Percentiles rank a stretch among this genome's conserved stretches.
phyloP scores from a whole-genome alignment of 768 basidiomycete species.

The Panellus pusillus region DNA sequence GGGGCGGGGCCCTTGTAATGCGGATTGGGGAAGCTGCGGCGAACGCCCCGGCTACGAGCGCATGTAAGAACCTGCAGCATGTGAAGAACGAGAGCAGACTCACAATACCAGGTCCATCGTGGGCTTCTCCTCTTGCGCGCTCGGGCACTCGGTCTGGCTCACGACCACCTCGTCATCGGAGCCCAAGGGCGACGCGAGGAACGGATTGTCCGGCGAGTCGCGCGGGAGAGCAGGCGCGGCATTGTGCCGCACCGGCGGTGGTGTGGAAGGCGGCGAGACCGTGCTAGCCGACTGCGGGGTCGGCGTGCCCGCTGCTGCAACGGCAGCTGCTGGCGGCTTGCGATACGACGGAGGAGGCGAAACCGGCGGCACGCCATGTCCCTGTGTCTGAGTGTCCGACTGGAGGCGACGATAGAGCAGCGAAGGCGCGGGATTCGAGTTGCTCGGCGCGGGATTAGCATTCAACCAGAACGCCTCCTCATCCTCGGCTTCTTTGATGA shows the following conservation, averaged over 20 bases:
- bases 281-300: constrained; percentile 21
- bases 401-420: constrained; percentile 40
- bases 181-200: constrained; percentile 46
- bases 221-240: constrained; percentile 36
- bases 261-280: constrained; percentile 42
- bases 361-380: constrained; percentile 42
- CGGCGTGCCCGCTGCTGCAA: not conserved
- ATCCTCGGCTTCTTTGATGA: constrained; percentile 37
- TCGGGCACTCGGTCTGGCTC: constrained; percentile 38
- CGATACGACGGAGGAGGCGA: constrained; percentile 71
- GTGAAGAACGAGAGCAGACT: constrained; percentile 28
- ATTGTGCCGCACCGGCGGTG: constrained; percentile 32
- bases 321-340: constrained; percentile 28
- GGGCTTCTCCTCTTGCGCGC: constrained; percentile 51
- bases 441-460: constrained; percentile 13
- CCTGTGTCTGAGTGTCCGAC: constrained; percentile 9
- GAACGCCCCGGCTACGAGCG: constrained; percentile 62
- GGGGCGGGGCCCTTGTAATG: constrained; percentile 51
- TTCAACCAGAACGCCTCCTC: constrained; percentile 55
- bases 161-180: constrained; percentile 32
- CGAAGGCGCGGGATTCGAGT: constrained; percentile 15
- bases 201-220: constrained; percentile 74
- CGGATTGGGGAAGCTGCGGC: constrained; percentile 63
- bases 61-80: constrained; percentile 2
- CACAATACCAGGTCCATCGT: constrained; percentile 76